Conservation (phyloP, 2,329 filamentous ascomycete genomes). For the Pseudomassariella vexata region DNA sequence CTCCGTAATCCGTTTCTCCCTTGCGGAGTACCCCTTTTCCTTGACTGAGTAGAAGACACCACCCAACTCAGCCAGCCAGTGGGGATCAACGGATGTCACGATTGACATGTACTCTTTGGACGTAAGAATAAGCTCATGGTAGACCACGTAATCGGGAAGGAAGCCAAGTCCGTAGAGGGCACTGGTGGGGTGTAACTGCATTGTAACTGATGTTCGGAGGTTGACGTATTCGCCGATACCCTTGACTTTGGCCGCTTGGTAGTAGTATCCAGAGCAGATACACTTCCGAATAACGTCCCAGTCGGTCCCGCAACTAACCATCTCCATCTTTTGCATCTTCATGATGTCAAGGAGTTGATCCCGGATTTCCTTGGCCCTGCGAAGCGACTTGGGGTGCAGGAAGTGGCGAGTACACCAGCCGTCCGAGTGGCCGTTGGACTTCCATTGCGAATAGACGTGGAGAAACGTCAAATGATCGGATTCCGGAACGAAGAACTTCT, state of each 20-base stretch:
- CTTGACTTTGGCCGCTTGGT: constrained; percentile 93
- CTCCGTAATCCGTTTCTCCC: constrained; percentile 82
- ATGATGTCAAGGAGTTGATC: constrained; percentile 94
- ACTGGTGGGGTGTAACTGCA: constrained; percentile 90
- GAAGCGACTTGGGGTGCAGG: constrained; percentile 87
- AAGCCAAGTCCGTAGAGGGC: constrained; percentile 90
- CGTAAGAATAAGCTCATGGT: constrained; percentile 95
- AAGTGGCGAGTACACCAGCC: constrained; percentile 93
- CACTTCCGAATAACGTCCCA: constrained; percentile 95
- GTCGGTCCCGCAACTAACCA: constrained; percentile 87
- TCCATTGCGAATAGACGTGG: constrained; percentile 95
- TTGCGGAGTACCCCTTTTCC: constrained; percentile 89
- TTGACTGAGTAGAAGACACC: constrained; percentile 97
- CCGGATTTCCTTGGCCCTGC: constrained; percentile 86
- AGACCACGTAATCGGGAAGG: constrained; percentile 93
- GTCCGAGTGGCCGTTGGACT: constrained; percentile 81
- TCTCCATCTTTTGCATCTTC: constrained; percentile 83
- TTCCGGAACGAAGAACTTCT: constrained; percentile 98
- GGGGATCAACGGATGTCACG: constrained; percentile 91
- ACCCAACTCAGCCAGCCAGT: constrained; percentile 94
- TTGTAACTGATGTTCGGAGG: constrained; percentile 85
- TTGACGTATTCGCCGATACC: constrained; percentile 98
- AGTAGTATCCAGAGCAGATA: constrained; percentile 96
- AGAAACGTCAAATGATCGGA: constrained; percentile 94
- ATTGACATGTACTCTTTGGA: constrained; percentile 98